Evolutionary conservation across 345 rosid species (phyloP).

Genomic region (Linum trigynum): DNA sequence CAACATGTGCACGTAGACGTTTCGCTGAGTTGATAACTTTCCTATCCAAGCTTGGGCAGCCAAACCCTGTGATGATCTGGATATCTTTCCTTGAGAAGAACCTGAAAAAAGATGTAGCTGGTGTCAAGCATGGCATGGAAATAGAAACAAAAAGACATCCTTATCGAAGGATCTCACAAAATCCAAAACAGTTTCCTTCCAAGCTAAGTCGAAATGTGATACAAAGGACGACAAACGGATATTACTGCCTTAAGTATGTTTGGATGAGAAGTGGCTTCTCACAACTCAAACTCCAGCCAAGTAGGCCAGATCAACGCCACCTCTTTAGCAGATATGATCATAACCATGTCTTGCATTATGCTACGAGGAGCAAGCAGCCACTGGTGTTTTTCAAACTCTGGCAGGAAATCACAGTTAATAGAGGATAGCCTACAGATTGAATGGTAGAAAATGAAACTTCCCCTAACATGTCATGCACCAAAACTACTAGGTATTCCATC

Average conservation of each 20-base stretch:
- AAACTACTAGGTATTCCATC: background rate
- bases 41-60: conserved; percentile 86
- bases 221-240: background rate
- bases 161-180: background rate
- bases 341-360: background rate
- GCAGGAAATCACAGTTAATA: background rate
- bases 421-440: background rate
- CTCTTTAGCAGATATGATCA: background rate
- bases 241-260: background rate
- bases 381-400: background rate
- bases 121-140: background rate
- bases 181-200: background rate
- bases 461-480: background rate
- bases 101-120: conserved; percentile 27
- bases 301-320: background rate
- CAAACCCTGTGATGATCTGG: conserved; percentile 47
- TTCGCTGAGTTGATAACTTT: conserved; percentile 88
- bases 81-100: conserved; percentile 63
- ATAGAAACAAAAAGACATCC: background rate
- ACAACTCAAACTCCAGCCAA: background rate
- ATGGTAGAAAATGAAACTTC: background rate
- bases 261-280: background rate
- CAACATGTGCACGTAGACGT: conserved; percentile 63
- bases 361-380: background rate
- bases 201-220: background rate